Conservation (phyloP, 1,284 basidiomycete species). For the Marasmius tenuissimus region DNA sequence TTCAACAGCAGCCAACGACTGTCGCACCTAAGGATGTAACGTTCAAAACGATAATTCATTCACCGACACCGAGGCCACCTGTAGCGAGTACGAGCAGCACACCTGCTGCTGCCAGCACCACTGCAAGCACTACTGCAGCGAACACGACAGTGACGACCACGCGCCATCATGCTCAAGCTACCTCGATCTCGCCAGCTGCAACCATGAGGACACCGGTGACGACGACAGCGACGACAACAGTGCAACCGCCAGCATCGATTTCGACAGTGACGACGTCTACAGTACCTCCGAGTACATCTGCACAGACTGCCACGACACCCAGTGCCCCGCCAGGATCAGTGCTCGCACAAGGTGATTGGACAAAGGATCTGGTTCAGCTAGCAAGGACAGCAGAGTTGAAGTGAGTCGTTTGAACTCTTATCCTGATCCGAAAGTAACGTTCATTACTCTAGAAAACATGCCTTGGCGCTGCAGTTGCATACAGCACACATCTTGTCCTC, state of each 20-base stretch:
- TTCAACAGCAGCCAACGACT: background rate
- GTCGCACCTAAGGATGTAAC: slow-evolving; percentile 1
- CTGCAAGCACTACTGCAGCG: background rate
- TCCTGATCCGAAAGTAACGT: background rate
- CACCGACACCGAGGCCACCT: background rate
- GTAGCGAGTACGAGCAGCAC: background rate
- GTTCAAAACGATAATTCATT: background rate
- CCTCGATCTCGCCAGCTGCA: background rate
- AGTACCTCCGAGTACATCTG: no score
- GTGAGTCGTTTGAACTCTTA: slow-evolving; percentile 33
- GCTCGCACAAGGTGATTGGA: slow-evolving; percentile 79
- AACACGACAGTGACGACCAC: background rate
- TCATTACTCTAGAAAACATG: slow-evolving; percentile 62
- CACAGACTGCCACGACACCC: no score
- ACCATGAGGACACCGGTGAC: background rate
- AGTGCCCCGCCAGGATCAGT: slow-evolving; percentile 37
- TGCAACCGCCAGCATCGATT: background rate
- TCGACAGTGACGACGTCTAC: background rate
- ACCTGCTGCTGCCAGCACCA: background rate
- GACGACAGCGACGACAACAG: background rate
- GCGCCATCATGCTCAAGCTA: background rate
- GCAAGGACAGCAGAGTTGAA: slow-evolving; percentile 82
- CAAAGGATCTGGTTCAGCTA: slow-evolving; percentile 76
- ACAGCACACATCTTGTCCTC: slow-evolving; percentile 84
- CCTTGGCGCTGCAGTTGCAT: slow-evolving; percentile 74